Conservation (phyloP, 352 stramenopile species). For the Phytophthora colocasiae region DNA sequence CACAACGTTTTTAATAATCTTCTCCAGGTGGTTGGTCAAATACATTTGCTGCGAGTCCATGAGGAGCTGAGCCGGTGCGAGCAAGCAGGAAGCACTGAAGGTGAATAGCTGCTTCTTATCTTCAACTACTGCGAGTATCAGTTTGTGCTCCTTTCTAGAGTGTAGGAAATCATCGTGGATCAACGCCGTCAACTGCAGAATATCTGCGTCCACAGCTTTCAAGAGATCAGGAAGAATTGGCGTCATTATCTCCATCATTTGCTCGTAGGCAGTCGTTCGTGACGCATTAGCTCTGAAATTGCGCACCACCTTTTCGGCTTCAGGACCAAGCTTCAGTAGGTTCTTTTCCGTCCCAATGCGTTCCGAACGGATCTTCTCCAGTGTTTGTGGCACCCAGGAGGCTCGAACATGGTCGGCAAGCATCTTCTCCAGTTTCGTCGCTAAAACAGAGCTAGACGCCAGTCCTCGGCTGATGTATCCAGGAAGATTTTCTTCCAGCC, state of each 20-base stretch:
- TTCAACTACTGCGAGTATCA: too few species aligned
- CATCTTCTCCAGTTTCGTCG: slow-evolving; percentile 8
- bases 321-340: background rate
- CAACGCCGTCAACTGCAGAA: too few species aligned
- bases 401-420: background rate
- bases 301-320: background rate
- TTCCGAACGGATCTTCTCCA: background rate
- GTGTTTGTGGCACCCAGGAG: too few species aligned
- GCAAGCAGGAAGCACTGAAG: too few species aligned
- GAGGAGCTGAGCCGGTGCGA: too few species aligned
- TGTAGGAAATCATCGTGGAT: too few species aligned
- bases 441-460: slow-evolving; percentile 39
- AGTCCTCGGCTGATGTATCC: slow-evolving; percentile 32
- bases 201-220: too few species aligned
- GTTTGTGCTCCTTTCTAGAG: too few species aligned
- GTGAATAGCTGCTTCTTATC: too few species aligned
- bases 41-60: too few species aligned
- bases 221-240: background rate
- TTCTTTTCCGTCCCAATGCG: background rate
- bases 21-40: too few species aligned
- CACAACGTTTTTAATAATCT: too few species aligned
- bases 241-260: background rate
- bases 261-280: background rate
- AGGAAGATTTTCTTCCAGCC: slow-evolving; percentile 36
- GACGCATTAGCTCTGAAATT: background rate